Base-by-base conservation (phyloP, 371 early-diverging fungal species). In the Smittium mucronatum region DNA sequence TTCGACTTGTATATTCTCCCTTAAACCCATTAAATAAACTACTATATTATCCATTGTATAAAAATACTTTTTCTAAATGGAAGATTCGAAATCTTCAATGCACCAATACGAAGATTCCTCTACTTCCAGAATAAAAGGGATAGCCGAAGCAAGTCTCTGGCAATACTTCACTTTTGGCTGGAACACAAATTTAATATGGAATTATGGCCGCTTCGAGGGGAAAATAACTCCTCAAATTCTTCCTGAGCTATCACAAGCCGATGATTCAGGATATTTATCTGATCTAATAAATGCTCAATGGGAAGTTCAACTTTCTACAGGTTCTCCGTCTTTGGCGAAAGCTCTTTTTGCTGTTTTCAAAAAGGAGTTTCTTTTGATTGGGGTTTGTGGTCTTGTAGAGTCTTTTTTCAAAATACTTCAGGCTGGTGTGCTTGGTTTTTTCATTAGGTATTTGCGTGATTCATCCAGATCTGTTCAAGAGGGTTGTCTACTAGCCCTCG, bases 381-480 rank as follows among this genome's bases (percentile, higher is more conserved):
- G 61, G 32, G 21, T 72, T 1, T 1, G 57, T 25, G 72, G 72
- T 26, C 2, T 71, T n/a, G 28, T 47, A 1, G 69, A 68, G 30
- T 71, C 72, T 0, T 28, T 72, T 0, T 28, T 34, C 5, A 72
- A 75, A 71, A 67, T 80, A 58, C 70, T 36, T 17, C 61, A 77
- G 67, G 76, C 75, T 2, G 36, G 72, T 33, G 2, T 75, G 1
- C 69, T 81, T 5, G 77, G 77, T 2, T 63, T 72, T 25, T 64
- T 82, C 17, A 69, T 82, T 8, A 28, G 70, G 25, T 80, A 73
- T 71, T 80, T 82, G 63, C 76, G 78, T 36, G 64, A 81, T 17
- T 63, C 71, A 15, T 28, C 25, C 26, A 57, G 34, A 34, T 32
- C 31, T 16, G 2, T 21, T 0, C n/a, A 35, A 64, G 26, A 77